Evolutionary conservation across 345 rosid genomes (phyloP).

Genomic region (Carallia pectinifolia): DNA sequence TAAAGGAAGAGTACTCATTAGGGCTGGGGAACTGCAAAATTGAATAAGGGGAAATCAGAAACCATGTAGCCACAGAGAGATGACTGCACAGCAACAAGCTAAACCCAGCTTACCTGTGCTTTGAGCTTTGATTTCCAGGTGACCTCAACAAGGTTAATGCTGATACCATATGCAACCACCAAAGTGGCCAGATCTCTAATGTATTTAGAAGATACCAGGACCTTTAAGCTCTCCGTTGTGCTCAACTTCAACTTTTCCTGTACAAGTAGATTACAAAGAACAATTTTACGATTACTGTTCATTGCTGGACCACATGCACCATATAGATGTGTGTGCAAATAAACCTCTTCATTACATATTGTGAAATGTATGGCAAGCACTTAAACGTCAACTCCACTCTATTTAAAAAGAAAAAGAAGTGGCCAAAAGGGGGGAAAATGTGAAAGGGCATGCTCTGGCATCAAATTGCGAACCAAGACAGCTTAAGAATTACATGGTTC

Average conservation of each 20-base stretch:
- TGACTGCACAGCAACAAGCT: background rate
- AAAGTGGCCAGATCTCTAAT: constrained; percentile 92
- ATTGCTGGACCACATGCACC: background rate
- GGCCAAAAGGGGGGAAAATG: background rate
- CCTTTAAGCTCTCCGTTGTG: constrained; percentile 94
- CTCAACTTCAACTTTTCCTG: constrained; percentile 94
- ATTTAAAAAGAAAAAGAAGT: background rate
- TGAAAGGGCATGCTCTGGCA: background rate
- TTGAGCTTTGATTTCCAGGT: constrained; percentile 99
- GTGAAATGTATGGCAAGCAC: background rate
- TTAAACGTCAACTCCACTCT: no score
- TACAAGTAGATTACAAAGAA: constrained; percentile 11
- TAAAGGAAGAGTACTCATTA: constrained; percentile 90
- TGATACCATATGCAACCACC: constrained; percentile 98
- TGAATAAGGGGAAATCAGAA: constrained; percentile 6
- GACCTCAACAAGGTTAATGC: constrained; percentile 96
- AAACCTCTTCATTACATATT: background rate
- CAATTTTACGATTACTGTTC: background rate
- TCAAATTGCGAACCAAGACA: background rate
- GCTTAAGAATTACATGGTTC: background rate
- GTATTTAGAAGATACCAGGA: constrained; percentile 84
- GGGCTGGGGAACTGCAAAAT: constrained; percentile 87
- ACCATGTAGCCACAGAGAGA: background rate
- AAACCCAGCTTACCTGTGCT: constrained; percentile 73
- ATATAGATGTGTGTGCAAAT: background rate